Base-by-base conservation (phyloP, 768 basidiomycete species). In the Atractiella rhizophila region DNA sequence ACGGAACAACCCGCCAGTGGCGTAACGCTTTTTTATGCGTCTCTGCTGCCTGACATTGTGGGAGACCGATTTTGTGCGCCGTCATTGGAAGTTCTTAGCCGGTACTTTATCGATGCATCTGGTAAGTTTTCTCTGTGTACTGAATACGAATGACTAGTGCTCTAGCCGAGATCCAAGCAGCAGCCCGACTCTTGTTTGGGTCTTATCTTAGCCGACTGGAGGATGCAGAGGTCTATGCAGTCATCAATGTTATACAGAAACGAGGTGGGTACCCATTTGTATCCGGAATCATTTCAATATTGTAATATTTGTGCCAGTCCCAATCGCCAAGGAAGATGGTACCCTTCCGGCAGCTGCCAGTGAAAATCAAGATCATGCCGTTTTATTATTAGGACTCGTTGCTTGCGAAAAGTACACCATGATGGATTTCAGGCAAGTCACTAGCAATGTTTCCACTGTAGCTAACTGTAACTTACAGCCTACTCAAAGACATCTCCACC, bases 361-460 rank as follows among this genome's bases (percentile, higher is more conserved):
- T 31, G 73, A 71, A 50, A 66, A 72, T 1, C 64, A 69, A 28
- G 66, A 65, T 0, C 66, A 74, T 34, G 74, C 82, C 0, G 59
- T 94, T 4, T 74, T 79, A 38, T 61, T 94, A 20, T 73, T 80
- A 29, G 85, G 85, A 0, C 74, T 73, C 47, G 66, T 88, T 41
- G 78, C 85, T 4, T 62, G 73, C 23, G 76, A 80, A 51, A 76
- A 76, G 51, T 78, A 77, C 52, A 72, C 66, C 43, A 58, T 82
- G 2, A 63, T 94, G 21, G 70, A 76, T 7, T 66, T 73, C 1
- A 69, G 64, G 86, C 83, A 53, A 37, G 63, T 47, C 26, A 12
- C 5, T 19, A 16, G n/a, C 0, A 12, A 21, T 37, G 11, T 12
- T 26, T 4, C 12, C 28, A 33, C 13, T 6, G 28, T 18, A 5